Evolutionary conservation across 83 land plant species (phyloP).

Genomic region (Picea mariana): DNA sequence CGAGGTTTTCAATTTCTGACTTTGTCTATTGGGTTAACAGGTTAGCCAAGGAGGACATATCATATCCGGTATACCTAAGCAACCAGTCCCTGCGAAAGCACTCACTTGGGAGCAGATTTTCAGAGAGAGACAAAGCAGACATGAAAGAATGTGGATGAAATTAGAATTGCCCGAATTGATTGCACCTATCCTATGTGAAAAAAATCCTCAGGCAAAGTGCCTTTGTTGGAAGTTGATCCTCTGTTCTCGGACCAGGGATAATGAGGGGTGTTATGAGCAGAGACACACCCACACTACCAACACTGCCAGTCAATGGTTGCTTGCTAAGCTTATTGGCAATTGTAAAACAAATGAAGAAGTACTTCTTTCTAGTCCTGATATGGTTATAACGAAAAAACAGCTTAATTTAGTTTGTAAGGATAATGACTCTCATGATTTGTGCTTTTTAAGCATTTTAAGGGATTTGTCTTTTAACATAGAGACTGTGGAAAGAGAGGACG

Average conservation of each 20-base stretch:
- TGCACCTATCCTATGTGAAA: slow-evolving; percentile 29
- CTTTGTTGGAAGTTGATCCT: slow-evolving; percentile 76
- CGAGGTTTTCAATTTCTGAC: too few species aligned
- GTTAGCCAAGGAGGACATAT: too few species aligned
- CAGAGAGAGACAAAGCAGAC: slow-evolving; percentile 37
- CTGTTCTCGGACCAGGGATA: slow-evolving; percentile 33
- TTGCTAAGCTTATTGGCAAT: slow-evolving; percentile 52
- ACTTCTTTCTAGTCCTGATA: slow-evolving; percentile 29
- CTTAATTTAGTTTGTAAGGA: slow-evolving; percentile 12
- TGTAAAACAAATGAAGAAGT: slow-evolving; percentile 17
- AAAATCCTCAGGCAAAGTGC: slow-evolving; percentile 51
- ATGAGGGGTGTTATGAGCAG: slow-evolving; percentile 10
- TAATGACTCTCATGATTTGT: not conserved
- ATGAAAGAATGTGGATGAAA: slow-evolving; percentile 49
- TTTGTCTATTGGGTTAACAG: too few species aligned
- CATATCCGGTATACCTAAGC: too few species aligned
- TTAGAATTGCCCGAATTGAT: slow-evolving; percentile 61
- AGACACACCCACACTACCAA: not conserved
- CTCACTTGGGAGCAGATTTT: slow-evolving; percentile 11
- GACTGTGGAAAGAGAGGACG: slow-evolving; percentile 14
- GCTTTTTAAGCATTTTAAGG: slow-evolving; percentile 43
- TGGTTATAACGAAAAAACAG: slow-evolving; percentile 52
- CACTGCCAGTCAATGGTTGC: slow-evolving; percentile 59
- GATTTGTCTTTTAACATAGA: slow-evolving; percentile 19
- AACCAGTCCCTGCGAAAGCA: too few species aligned